These are phyloP conservation scores for Artomyces pyxidatus DNA, from an alignment of 768 basidiomycete genomes.

Conservation along the genomic window DNA sequence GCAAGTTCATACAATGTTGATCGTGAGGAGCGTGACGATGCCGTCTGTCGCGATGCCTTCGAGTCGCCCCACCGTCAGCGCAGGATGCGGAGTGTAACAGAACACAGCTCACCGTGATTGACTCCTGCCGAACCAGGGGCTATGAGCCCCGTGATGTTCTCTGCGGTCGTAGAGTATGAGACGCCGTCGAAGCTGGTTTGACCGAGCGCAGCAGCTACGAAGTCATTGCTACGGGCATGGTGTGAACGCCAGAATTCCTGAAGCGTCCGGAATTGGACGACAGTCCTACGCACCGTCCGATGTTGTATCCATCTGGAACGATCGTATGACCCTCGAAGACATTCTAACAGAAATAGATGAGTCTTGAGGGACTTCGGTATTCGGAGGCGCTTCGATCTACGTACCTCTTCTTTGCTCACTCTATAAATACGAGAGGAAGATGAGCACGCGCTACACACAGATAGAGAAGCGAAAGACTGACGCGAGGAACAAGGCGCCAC, in stretches of 20 bases:
- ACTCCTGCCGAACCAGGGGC: slow-evolving; percentile 40
- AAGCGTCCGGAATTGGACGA: too few relatives aligned
- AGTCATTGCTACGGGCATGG: not conserved
- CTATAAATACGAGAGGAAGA: slow-evolving; percentile 9
- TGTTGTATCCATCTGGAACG: slow-evolving; percentile 23
- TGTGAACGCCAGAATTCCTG: too few relatives aligned
- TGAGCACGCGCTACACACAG: not conserved
- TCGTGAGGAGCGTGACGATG: slow-evolving; percentile 8
- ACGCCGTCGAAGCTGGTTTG: slow-evolving; percentile 2
- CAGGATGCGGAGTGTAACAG: not conserved
- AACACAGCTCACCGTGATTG: slow-evolving; percentile 39
- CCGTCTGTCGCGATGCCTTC: slow-evolving; percentile 13
- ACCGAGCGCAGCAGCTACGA: slow-evolving; percentile 4
- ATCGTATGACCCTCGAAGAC: slow-evolving; percentile 19
- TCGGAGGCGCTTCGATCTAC: not conserved
- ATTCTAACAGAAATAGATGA: not conserved
- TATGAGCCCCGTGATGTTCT: slow-evolving; percentile 47
- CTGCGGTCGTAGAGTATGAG: slow-evolving; percentile 37
- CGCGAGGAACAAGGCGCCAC: slow-evolving; percentile 30
- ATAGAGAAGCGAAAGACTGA: slow-evolving; percentile 12
- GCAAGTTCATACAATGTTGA: slow-evolving; percentile 9
- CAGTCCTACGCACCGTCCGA: slow-evolving; percentile 20
- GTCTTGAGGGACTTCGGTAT: not conserved
- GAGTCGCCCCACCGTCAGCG: not conserved
- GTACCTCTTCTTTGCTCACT: slow-evolving; percentile 19